Evolutionary conservation across 2,329 filamentous ascomycete species (phyloP).

Genomic region (Tolypocladium guangdongense): DNA sequence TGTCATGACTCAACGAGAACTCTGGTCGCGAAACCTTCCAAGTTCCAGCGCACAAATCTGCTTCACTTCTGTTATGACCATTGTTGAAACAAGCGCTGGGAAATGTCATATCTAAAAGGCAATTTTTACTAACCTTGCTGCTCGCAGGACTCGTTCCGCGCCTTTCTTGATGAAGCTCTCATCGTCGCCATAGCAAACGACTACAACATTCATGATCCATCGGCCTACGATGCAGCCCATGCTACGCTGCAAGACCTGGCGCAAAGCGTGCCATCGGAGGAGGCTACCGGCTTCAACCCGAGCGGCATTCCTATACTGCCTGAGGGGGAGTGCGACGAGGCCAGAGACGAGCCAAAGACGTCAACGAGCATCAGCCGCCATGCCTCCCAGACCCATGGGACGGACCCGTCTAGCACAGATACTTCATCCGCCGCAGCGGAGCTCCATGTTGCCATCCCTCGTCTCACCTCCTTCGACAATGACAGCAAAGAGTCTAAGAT

Average conservation of each 20-base stretch:
- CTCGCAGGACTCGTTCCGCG: slow-evolving; percentile 56
- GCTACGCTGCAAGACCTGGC: slow-evolving; percentile 56
- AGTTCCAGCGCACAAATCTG: background rate
- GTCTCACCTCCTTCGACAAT: slow-evolving; percentile 23
- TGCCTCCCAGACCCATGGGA: slow-evolving; percentile 15
- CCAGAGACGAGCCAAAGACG: slow-evolving; percentile 12
- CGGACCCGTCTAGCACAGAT: slow-evolving; percentile 13
- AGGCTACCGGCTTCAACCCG: slow-evolving; percentile 67
- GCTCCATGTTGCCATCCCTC: slow-evolving; percentile 12
- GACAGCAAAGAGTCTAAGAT: slow-evolving; percentile 51
- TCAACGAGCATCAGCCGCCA: slow-evolving; percentile 17
- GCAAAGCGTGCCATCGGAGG: slow-evolving; percentile 51
- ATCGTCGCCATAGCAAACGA: slow-evolving; percentile 68
- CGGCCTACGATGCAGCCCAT: slow-evolving; percentile 42
- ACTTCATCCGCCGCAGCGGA: slow-evolving; percentile 14
- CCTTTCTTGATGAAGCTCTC: slow-evolving; percentile 65
- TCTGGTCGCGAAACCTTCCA: background rate
- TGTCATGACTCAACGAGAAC: slow-evolving; percentile 1
- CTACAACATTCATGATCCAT: slow-evolving; percentile 48
- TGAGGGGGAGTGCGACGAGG: slow-evolving; percentile 13
- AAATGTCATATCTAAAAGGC: background rate
- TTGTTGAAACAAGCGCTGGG: background rate
- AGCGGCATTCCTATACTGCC: slow-evolving; percentile 50
- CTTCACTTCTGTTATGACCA: background rate
- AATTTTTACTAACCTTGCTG: background rate